These are phyloP conservation scores for Phytophthora colocasiae DNA, from an alignment of 352 stramenopile species.

Conservation along the genomic window DNA sequence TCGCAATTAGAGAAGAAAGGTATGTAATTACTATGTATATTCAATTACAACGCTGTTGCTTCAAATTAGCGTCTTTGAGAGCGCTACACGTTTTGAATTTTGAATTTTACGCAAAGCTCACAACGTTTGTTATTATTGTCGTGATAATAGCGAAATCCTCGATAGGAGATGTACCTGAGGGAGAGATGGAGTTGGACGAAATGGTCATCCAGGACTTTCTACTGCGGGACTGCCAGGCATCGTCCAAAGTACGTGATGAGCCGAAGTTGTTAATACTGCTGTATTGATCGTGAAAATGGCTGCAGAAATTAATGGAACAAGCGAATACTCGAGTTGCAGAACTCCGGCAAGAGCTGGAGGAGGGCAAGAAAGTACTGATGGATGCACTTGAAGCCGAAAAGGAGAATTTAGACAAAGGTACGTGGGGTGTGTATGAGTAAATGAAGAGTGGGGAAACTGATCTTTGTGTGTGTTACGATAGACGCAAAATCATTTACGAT, in stretches of 20 bases:
- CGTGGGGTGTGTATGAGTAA: neutral
- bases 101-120: constrained; percentile 8
- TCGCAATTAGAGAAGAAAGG: constrained; percentile 30
- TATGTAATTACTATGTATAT: neutral
- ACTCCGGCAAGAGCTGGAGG: constrained; percentile 57
- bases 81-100: constrained; percentile 17
- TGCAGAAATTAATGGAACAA: constrained; percentile 69
- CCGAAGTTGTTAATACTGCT: neutral
- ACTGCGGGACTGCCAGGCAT: constrained; percentile 48
- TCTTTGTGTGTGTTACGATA: constrained; percentile 8
- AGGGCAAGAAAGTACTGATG: constrained; percentile 63
- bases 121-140: neutral
- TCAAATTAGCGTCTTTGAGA: neutral
- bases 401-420: constrained; percentile 52
- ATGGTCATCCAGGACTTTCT: constrained; percentile 58
- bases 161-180: neutral
- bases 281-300: neutral
- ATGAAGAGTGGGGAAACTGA: constrained; percentile 7
- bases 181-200: constrained; percentile 22
- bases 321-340: constrained; percentile 53
- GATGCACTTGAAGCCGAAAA: constrained; percentile 68
- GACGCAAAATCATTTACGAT: constrained; percentile 51
- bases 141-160: constrained; percentile 12
- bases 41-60: neutral
- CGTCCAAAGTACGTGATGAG: constrained; percentile 41